Percentiles rank a stretch among this genome's conserved stretches.
These are phyloP conservation scores for Mucor velutinosus DNA, from an alignment of 371 early-diverging fungal species.

Conservation along the genomic window DNA sequence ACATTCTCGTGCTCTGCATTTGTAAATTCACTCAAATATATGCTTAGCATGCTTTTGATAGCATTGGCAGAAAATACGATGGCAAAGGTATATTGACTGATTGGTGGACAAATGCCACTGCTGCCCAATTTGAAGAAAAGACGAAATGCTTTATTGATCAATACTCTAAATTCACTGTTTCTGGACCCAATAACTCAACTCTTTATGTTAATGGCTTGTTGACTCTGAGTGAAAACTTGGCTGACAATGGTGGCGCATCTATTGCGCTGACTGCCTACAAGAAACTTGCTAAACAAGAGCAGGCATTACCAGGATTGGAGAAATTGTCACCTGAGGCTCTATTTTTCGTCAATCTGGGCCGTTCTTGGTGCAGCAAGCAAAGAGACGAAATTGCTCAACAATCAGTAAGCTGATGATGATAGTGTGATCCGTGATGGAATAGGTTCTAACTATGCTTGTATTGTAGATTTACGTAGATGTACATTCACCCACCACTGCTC, in stretches of 20 bases:
- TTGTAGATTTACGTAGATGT: slow-evolving; percentile 34
- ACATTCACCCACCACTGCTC: slow-evolving; percentile 50
- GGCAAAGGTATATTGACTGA: slow-evolving; percentile 34
- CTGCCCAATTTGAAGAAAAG: slow-evolving; percentile 45
- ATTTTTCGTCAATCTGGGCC: slow-evolving; percentile 48
- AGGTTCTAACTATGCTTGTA: not conserved
- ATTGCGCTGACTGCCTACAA: slow-evolving; percentile 43
- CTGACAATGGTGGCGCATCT: slow-evolving; percentile 74
- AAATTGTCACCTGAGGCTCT: slow-evolving; percentile 41
- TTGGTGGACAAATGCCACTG: slow-evolving; percentile 67
- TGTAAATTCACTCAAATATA: not conserved
- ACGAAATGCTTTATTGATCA: slow-evolving; percentile 65
- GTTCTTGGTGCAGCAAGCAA: slow-evolving; percentile 41
- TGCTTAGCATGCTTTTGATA: slow-evolving; percentile 50
- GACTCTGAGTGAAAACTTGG: slow-evolving; percentile 75
- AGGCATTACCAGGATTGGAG: slow-evolving; percentile 22
- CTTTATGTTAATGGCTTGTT: slow-evolving; percentile 48
- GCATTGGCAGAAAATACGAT: slow-evolving; percentile 57
- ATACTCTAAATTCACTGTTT: slow-evolving; percentile 50
- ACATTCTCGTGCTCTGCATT: too few relatives aligned
- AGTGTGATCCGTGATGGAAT: not conserved
- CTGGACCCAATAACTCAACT: slow-evolving; percentile 23
- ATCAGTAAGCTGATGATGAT: slow-evolving; percentile 12
- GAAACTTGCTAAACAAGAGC: not conserved
- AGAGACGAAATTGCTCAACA: slow-evolving; percentile 22